Evolutionary conservation across 164 flowering plant species (phyloP), one percentile per base, ranked within the genome.

Genomic region (Annona cherimola): DNA sequence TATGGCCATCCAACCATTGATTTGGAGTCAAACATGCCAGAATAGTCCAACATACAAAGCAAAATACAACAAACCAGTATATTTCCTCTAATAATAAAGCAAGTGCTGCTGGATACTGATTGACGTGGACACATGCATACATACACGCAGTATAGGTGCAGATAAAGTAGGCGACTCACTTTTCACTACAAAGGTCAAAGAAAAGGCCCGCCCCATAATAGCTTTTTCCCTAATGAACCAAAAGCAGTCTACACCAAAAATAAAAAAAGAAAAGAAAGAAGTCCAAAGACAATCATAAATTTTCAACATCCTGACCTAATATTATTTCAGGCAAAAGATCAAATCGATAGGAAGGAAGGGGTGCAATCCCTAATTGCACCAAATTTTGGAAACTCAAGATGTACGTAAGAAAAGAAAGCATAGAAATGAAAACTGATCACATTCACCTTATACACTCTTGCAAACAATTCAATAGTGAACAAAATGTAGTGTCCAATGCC

Each of bases 81-180:
- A 26, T 50, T 11, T 50, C 57, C 14, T 50, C 57, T 50, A 8
- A 9, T 50, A 50, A 50, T 50, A 50, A 16, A 16, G 57, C 76
- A 78, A 71, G 75, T 76, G 41, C 71, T 66, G 73, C 66, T 67
- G 61, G 60, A 68, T 67, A 77, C 71, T 65, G 54, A 54, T 75
- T 73, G 35, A 26, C 35, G 35, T 26, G 35, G 0, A 26, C 35
- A 26, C 35, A 26, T 26, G 61, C 73, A 67, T 75, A 69, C 69
- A 60, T 26, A 71, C 60, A 71, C 76, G 78, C 68, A 74, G 75
- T 76, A 83, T 72, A 76, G 72, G 67, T 76, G 89, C 90, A 89
- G 93, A 87, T 90, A 86, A 82, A 68, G 76, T 76, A 84, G 82
- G 79, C 78, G 83, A 86, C 94, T 90, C 35, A 26, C 35, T 26